Percentiles rank a stretch among this genome's conserved stretches.
Conservation (phyloP, 371 early-diverging fungal species). For the Mortierella sp. region DNA sequence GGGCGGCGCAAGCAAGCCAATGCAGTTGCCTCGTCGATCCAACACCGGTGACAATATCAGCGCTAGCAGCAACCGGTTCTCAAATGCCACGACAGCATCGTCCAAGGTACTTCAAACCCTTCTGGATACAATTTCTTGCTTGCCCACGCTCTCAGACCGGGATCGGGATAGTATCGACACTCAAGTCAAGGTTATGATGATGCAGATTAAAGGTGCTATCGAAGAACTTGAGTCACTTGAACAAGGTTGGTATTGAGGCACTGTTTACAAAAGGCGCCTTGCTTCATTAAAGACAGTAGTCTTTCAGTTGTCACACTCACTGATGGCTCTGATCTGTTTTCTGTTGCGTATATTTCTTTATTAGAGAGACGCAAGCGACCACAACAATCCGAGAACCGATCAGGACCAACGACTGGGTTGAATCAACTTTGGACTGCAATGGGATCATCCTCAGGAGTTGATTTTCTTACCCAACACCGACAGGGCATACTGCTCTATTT, state of each 20-base stretch:
- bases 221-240: slow-evolving; percentile 46
- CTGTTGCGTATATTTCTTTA: not conserved
- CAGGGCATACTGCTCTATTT: slow-evolving; percentile 44
- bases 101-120: slow-evolving; percentile 41
- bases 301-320: not conserved
- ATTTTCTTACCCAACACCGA: slow-evolving; percentile 44
- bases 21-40: slow-evolving; percentile 19
- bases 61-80: not conserved
- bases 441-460: slow-evolving; percentile 22
- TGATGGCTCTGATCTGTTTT: not conserved
- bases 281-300: not conserved
- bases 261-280: too few relatives aligned
- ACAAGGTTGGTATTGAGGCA: slow-evolving; percentile 30
- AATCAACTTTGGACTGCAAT: slow-evolving; percentile 29
- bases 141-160: slow-evolving; percentile 41
- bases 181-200: slow-evolving; percentile 51
- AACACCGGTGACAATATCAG: slow-evolving; percentile 24
- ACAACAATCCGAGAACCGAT: not conserved
- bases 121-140: slow-evolving; percentile 34
- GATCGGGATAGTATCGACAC: slow-evolving; percentile 51
- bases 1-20: not conserved
- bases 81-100: slow-evolving; percentile 14
- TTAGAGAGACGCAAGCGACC: not conserved
- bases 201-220: slow-evolving; percentile 48
- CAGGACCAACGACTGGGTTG: slow-evolving; percentile 13